Base-by-base conservation (phyloP, 1,284 basidiomycete species). In the Fomitopsis schrenkii region DNA sequence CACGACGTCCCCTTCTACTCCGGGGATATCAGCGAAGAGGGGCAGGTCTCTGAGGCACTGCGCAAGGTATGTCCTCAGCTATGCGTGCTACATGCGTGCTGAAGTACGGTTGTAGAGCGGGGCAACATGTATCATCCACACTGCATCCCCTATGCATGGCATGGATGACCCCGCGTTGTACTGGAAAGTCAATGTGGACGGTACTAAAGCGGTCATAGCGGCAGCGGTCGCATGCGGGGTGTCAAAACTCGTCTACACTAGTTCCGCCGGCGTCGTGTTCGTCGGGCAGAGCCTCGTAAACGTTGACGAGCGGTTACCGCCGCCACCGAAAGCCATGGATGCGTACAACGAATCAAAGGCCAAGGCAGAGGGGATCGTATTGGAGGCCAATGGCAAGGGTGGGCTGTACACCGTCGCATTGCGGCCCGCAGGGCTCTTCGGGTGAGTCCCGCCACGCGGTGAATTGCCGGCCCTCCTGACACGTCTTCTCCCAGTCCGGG, bases 261-360 rank as follows among this genome's bases (percentile, higher is more conserved):
- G 92, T 67, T 96, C 93, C 54, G 96, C 95, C 2, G 93, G 95
- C 55, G 94, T 98, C 22, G 87, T 96, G 6, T 98, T 95, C 77
- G 90, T 92, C 64, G 96, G 96, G 0, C 75, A 78, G 22, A 87
- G 94, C 73, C 80, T 97, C 54, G 83, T 93, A 67, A 89, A 96
- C 71, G 86, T 92, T 38, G 97, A 99, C 75, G 97, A 99, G 77
- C 87, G 97, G 17, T 74, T 94, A 57, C 85, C 88, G 0, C 86
- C 86, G 68, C 95, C 95, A 0, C 82, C 84, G 45, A 83, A 84
- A 53, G 84, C 90, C 1, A 82, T 97, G 73, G 96, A 98, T 74
- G 89, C 92, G 0, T 99, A 99, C 77, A 98, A 96, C 73, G 91
- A 94, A 67, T 96, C 95, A n/a, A 99, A 99, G 77, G 93, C 92